These are phyloP conservation scores for Pistacia atlantica DNA, from an alignment of 345 rosid species.

Conservation along the genomic window DNA sequence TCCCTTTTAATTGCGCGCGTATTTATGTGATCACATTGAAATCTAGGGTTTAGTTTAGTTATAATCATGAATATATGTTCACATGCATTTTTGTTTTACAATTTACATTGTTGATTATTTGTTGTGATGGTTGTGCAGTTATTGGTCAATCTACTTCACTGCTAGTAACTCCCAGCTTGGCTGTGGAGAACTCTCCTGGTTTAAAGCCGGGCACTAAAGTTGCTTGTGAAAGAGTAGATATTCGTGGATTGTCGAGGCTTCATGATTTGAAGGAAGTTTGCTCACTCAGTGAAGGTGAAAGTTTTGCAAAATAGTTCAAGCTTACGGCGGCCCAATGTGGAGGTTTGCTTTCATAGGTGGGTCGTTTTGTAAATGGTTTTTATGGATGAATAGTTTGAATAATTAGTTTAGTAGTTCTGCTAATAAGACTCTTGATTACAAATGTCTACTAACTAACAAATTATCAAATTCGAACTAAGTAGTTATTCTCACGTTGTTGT, in stretches of 20 bases:
- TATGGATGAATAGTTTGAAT: not conserved
- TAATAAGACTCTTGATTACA: not conserved
- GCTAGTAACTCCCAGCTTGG: conserved; percentile 50
- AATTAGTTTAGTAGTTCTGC: not conserved
- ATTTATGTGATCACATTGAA: not conserved
- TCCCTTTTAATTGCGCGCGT: not conserved
- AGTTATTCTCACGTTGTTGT: not conserved
- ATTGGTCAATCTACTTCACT: conserved; percentile 49
- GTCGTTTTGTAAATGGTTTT: conserved; percentile 16
- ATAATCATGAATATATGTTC: not conserved
- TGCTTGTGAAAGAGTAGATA: conserved; percentile 70
- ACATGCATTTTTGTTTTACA: not conserved
- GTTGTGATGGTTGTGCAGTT: conserved; percentile 39
- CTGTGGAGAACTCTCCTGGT: conserved; percentile 72
- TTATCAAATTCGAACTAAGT: not conserved
- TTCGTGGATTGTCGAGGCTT: conserved; percentile 66
- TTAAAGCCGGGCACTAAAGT: conserved; percentile 50
- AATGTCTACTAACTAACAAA: not conserved
- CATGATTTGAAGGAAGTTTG: conserved; percentile 57
- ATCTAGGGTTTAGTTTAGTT: conserved; percentile 38
- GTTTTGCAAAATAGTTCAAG: conserved; percentile 43
- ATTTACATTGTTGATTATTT: not conserved
- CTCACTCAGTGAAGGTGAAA: conserved; percentile 64
- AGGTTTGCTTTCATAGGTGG: conserved; percentile 89
- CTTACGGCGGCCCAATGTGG: conserved; percentile 42